Evolutionary conservation across 106 monocot species (phyloP), one percentile per base, ranked within the genome.

Genomic region (Allium cepa): DNA sequence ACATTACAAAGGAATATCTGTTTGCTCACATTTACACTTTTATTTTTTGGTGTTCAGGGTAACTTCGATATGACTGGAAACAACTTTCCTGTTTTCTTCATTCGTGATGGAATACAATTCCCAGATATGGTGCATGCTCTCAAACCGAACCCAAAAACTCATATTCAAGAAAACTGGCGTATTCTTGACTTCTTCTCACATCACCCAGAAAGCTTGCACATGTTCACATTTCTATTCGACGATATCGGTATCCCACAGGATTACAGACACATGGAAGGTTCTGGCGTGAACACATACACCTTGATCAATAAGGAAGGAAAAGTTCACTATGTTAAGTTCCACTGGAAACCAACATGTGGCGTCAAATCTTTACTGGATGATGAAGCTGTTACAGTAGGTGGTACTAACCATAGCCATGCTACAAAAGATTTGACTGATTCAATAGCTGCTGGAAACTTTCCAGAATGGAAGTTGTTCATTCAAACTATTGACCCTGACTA

Each of bases 191-290:
- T 93, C 79, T 85, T 93, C 80, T 93, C 92, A 4, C 92, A 93
- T 66, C 92, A 88, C 72, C 92, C 92, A 2, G 88, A 93, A 81
- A 93, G 92, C 49, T 69, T 82, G 57, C 85, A 92, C 73, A 92
- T 85, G 88, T 88, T 92, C 74, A 63, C 79, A 9, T 92, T 93
- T 59, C 85, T 93, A 17, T 93, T 93, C 51, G 92, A 93, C 58
- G 92, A 93, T 79, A 46, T 88, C 10, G 92, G 92, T 16, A 55
- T 93, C 73, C 92, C 92, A 12, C 53, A 62, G 17, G 79, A 88
- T 77, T 93, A 93, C 71, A 82, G 92, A 47, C 92, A 92, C 81
- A 88, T 93, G 92, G 88, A 93, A 49, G 92, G 88, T 10, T 93
- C 76, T 64, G 92, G 92, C 49, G 92, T 93, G 11, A 82, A 93